Evolutionary conservation across 2,329 filamentous ascomycete species (phyloP).

Genomic region (Elsinoe necatrix): DNA sequence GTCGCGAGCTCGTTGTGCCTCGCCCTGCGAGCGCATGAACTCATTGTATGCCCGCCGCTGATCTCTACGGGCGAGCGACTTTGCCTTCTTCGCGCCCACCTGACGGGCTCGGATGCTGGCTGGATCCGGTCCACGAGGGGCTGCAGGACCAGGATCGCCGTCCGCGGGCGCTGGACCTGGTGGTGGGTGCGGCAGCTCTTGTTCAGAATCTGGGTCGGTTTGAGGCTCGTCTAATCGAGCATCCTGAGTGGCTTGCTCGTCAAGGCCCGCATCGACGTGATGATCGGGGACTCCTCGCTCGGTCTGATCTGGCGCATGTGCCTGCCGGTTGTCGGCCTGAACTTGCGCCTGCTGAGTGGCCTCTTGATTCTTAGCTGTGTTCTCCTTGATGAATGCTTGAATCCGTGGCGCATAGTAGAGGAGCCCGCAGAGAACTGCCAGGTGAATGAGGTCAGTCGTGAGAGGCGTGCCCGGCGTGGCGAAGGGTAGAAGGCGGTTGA

Average conservation of each 20-base stretch:
- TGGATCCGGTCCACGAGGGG: slow-evolving; percentile 19
- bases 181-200: not conserved
- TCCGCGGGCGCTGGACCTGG: not conserved
- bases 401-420: slow-evolving; percentile 42
- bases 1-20: slow-evolving; percentile 36
- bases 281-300: not conserved
- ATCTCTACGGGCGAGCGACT: slow-evolving; percentile 39
- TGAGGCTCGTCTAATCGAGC: not conserved
- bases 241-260: not conserved
- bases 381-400: slow-evolving; percentile 29
- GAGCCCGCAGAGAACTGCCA: slow-evolving; percentile 35
- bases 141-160: slow-evolving; percentile 30
- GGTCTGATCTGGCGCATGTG: not conserved
- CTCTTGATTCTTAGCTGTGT: not conserved
- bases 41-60: slow-evolving; percentile 40
- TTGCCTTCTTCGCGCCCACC: slow-evolving; percentile 44
- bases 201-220: not conserved
- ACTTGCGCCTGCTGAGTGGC: not conserved
- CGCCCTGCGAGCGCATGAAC: slow-evolving; percentile 41
- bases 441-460: slow-evolving; percentile 40
- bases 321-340: too few relatives aligned
- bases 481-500: slow-evolving; percentile 42
- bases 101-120: slow-evolving; percentile 19
- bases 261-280: not conserved
- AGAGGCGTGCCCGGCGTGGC: slow-evolving; percentile 40